These are phyloP conservation scores for Penicillium herquei DNA, from an alignment of 495 filamentous ascomycete genomes.

Conservation along the genomic window DNA sequence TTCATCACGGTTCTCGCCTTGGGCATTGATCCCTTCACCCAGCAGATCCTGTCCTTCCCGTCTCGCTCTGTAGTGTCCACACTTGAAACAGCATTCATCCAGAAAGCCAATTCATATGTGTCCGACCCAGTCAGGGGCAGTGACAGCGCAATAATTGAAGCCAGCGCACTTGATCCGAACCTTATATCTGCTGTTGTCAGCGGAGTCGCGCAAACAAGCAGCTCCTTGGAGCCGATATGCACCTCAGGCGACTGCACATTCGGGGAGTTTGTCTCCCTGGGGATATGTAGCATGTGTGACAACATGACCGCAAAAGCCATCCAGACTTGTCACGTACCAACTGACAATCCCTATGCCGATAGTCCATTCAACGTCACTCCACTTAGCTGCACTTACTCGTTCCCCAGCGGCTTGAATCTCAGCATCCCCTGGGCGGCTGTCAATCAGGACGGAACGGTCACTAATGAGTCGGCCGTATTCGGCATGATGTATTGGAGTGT, in stretches of 20 bases:
- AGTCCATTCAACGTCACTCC: background rate
- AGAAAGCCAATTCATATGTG: background rate
- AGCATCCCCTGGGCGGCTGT: too few relatives aligned
- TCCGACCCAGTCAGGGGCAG: background rate
- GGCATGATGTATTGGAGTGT: too few relatives aligned
- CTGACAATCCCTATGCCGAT: background rate
- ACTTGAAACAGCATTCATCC: background rate
- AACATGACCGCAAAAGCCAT: conserved; percentile 7
- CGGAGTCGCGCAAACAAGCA: background rate
- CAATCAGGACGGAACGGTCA: too few relatives aligned
- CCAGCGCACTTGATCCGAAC: background rate
- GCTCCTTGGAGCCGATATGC: background rate
- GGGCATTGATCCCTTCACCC: conserved; percentile 8
- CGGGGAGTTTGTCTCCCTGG: conserved; percentile 6
- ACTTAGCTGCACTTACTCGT: background rate
- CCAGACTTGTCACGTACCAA: conserved; percentile 2
- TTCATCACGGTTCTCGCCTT: conserved; percentile 2
- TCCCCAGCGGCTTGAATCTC: too few relatives aligned
- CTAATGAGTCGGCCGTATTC: too few relatives aligned
- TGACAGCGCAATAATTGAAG: background rate
- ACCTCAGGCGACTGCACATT: background rate
- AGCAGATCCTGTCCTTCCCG: conserved; percentile 11
- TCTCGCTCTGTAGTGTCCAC: background rate
- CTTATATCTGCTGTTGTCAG: background rate
- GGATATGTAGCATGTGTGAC: conserved; percentile 9